phyloP scores from a whole-genome alignment of 2,329 filamentous ascomycete species.

The Aspergillus costaricaensis region DNA sequence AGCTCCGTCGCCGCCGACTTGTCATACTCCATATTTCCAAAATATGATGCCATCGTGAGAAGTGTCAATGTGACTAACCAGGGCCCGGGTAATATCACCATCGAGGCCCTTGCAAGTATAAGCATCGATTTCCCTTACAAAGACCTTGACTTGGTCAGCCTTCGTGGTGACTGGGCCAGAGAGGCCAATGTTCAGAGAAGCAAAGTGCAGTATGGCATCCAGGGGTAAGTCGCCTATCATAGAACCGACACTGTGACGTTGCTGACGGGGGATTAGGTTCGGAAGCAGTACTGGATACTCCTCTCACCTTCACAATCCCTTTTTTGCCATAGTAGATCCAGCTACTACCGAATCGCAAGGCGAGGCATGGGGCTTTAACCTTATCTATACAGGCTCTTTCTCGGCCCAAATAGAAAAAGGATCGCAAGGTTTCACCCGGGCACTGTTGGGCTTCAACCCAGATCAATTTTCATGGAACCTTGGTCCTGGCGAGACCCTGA shows the following conservation, averaged over 20 bases:
- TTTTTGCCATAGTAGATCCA: constrained; percentile 59
- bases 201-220: constrained; percentile 58
- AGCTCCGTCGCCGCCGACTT: constrained; percentile 61
- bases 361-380: constrained; percentile 65
- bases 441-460: constrained; percentile 62
- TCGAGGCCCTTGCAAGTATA: constrained; percentile 62
- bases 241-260: too few relatives aligned
- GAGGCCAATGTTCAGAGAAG: constrained; percentile 59
- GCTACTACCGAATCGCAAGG: constrained; percentile 62
- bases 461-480: constrained; percentile 62
- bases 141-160: constrained; percentile 63
- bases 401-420: constrained; percentile 62
- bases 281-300: constrained; percentile 64
- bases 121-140: constrained; percentile 63
- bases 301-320: constrained; percentile 66
- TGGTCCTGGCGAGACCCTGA: constrained; percentile 57
- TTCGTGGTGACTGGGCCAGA: constrained; percentile 64
- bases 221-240: constrained; percentile 46
- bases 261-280: constrained; percentile 47
- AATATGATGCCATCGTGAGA: constrained; percentile 61
- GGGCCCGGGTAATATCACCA: constrained; percentile 53
- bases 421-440: constrained; percentile 63
- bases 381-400: constrained; percentile 67
- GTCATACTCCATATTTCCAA: constrained; percentile 65
- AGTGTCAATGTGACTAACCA: constrained; percentile 65